phyloP scores from a whole-genome alignment of 192 early-diverging fungal species.

The Physocladia obscura region DNA sequence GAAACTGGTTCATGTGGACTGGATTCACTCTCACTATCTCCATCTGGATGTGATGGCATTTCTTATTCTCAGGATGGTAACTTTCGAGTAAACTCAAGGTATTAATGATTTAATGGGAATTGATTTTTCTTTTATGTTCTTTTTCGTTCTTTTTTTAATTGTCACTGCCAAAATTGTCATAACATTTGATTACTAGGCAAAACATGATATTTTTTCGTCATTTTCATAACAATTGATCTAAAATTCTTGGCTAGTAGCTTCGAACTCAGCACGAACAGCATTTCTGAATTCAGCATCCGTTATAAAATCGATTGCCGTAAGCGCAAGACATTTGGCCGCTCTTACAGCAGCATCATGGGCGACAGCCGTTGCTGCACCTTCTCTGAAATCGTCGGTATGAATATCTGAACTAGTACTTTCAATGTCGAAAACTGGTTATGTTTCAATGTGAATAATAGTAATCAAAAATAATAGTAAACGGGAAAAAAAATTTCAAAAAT shows the following conservation, averaged over 20 bases:
- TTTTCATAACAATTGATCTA: too few species aligned
- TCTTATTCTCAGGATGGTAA: too few species aligned
- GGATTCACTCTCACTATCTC: background rate
- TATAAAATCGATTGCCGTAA: conserved; percentile 23
- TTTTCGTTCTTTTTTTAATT: too few species aligned
- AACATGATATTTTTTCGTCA: too few species aligned
- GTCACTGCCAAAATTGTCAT: too few species aligned
- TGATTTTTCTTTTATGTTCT: too few species aligned
- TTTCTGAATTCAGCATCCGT: conserved; percentile 15
- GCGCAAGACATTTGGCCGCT: conserved; percentile 20
- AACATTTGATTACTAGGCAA: too few species aligned
- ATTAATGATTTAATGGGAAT: too few species aligned
- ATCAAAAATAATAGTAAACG: too few species aligned
- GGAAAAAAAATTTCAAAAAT: background rate
- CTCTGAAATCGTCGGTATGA: conserved; percentile 66
- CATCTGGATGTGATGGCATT: background rate
- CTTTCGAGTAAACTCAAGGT: background rate
- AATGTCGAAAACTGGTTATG: conserved; percentile 48
- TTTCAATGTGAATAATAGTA: conserved; percentile 17
- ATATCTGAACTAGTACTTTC: conserved; percentile 56
- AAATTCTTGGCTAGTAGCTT: too few species aligned
- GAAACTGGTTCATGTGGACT: conserved; percentile 27
- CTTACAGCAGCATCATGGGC: conserved; percentile 51
- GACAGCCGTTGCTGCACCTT: conserved; percentile 50
- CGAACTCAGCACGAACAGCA: background rate